Conservation (phyloP, 148 eudicot genomes). For the Camellia sinensis region DNA sequence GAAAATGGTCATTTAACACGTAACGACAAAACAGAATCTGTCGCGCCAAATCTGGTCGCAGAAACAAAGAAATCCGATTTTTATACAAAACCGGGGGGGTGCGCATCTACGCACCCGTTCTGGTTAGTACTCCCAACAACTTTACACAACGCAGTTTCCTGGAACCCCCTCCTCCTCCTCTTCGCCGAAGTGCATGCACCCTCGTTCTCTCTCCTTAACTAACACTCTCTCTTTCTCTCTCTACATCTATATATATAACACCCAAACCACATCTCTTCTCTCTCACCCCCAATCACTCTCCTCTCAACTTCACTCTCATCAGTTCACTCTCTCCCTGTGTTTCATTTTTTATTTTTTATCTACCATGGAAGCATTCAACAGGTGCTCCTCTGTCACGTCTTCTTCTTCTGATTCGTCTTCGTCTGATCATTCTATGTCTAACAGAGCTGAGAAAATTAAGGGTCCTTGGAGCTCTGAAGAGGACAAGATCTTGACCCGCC, state of each 20-base stretch:
- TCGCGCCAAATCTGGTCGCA: constrained; percentile 17
- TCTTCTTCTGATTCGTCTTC: constrained; percentile 30
- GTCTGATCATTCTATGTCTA: constrained; percentile 13
- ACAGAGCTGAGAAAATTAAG: constrained; percentile 31
- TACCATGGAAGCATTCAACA: constrained; percentile 15
- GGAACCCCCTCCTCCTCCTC: constrained; percentile 18
- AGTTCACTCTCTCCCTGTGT: not conserved
- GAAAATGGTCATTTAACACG: constrained; percentile 6
- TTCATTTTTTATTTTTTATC: no score
- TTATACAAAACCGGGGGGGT: constrained; percentile 12
- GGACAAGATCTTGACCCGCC: constrained; percentile 51
- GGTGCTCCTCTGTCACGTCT: constrained; percentile 21
- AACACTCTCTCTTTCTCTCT: not conserved
- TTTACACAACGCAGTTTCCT: constrained; percentile 42
- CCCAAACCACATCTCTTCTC: no score
- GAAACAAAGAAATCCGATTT: constrained; percentile 10
- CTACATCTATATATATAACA: not conserved
- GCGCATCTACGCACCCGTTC: constrained; percentile 24
- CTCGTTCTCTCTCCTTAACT: not conserved
- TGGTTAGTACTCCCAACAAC: constrained; percentile 33
- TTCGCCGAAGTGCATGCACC: constrained; percentile 26
- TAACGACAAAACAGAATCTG: constrained; percentile 14
- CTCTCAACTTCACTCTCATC: not conserved
- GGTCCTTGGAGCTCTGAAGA: constrained; percentile 74
- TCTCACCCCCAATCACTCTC: not conserved